These are phyloP conservation scores for Chlorencoelia australis DNA, from an alignment of 2,329 filamentous ascomycete genomes.

Conservation along the genomic window DNA sequence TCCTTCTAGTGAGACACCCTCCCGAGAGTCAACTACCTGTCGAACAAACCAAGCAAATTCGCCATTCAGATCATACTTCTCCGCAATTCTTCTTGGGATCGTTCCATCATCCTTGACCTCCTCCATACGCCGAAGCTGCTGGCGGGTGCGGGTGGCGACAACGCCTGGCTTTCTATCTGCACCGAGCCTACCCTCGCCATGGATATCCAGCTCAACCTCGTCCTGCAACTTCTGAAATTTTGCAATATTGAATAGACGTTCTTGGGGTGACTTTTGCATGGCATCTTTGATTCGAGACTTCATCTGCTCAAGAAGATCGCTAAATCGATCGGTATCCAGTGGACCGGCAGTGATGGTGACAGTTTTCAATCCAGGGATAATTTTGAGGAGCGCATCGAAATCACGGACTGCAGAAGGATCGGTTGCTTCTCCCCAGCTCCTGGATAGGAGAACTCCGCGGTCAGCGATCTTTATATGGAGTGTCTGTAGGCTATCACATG, in stretches of 20 bases:
- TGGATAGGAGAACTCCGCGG: too few species aligned
- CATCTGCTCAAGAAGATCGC: neutral
- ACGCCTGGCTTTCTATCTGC: slow-evolving; percentile 11
- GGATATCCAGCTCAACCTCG: slow-evolving; percentile 7
- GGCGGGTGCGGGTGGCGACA: slow-evolving; percentile 12
- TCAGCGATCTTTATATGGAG: too few species aligned
- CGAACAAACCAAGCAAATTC: slow-evolving; percentile 4
- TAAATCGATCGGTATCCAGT: too few species aligned
- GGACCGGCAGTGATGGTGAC: too few species aligned
- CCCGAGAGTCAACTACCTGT: neutral
- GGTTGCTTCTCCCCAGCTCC: too few species aligned
- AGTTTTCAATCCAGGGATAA: too few species aligned
- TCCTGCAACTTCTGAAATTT: slow-evolving; percentile 1
- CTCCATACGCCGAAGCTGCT: neutral
- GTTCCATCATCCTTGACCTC: slow-evolving; percentile 6
- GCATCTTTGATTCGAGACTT: too few species aligned
- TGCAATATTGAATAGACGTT: too few species aligned
- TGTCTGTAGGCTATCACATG: slow-evolving; percentile 2
- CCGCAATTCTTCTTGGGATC: neutral
- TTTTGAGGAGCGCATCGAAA: too few species aligned
- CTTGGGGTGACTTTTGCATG: too few species aligned
- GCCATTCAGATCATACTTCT: slow-evolving; percentile 10
- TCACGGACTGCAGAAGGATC: too few species aligned
- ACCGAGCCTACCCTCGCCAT: slow-evolving; percentile 14
- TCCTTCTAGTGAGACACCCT: neutral